A percentile compares a stretch with the other conserved stretches of the same genome.
phyloP scores from a whole-genome alignment of 179 eudicot genomes.

The Beta lomatogona region DNA sequence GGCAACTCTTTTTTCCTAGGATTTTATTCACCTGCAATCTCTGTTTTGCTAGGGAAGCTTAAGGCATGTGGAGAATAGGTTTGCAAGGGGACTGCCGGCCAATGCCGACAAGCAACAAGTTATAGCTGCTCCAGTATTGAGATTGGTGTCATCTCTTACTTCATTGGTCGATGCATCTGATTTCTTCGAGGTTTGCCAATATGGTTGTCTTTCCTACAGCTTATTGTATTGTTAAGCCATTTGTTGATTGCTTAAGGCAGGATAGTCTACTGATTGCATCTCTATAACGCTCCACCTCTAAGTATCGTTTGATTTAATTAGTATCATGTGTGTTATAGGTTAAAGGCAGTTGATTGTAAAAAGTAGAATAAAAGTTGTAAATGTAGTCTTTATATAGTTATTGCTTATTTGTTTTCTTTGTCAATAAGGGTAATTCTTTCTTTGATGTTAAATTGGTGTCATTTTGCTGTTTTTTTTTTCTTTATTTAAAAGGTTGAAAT shows the following conservation, averaged over 20 bases:
- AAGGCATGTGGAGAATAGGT: conserved; percentile 51
- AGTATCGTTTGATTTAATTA: background rate
- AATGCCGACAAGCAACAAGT: conserved; percentile 62
- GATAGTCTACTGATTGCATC: background rate
- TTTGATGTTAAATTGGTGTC: background rate
- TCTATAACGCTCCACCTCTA: too few species aligned
- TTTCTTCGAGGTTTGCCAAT: conserved; percentile 69
- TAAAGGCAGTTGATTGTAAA: background rate
- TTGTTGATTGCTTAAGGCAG: background rate
- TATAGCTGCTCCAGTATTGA: conserved; percentile 75
- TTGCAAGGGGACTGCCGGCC: conserved; percentile 47
- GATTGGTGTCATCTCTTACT: conserved; percentile 81
- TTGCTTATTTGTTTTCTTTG: background rate
- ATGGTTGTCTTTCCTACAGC: background rate
- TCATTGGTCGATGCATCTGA: conserved; percentile 87
- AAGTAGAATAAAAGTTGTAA: background rate
- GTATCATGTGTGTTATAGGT: background rate
- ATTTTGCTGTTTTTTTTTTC: background rate
- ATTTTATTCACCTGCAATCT: conserved; percentile 13
- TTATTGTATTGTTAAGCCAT: background rate
- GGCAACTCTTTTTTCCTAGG: conserved; percentile 9
- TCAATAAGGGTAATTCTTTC: background rate
- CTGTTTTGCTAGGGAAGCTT: conserved; percentile 55
- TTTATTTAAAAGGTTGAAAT: background rate
- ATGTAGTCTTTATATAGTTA: background rate